A percentile compares a stretch with the other conserved stretches of the same genome.
phyloP scores from a whole-genome alignment of 495 filamentous ascomycete genomes.

The Aspergillus asperescens region DNA sequence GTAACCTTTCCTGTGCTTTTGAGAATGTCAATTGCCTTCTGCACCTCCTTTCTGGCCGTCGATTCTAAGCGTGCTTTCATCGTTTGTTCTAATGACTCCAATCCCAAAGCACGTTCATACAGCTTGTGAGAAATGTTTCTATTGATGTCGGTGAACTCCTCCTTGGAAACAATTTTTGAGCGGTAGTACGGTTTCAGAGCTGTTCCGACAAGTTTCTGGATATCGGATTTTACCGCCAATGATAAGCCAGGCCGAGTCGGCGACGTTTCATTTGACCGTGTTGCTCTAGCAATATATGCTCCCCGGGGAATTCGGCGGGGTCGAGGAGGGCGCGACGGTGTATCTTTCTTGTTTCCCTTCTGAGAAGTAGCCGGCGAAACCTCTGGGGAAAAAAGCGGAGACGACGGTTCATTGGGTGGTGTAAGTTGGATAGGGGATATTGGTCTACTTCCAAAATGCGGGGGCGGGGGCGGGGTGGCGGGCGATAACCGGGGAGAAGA shows the following conservation, averaged over 20 bases:
- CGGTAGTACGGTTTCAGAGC: constrained; percentile 74
- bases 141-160: constrained; percentile 86
- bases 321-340: constrained; percentile 11
- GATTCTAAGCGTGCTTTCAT: constrained; percentile 60
- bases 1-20: constrained; percentile 25
- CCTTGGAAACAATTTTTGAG: constrained; percentile 61
- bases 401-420: constrained; percentile 57
- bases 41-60: constrained; percentile 69
- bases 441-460: constrained; percentile 53
- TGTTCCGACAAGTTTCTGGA: constrained; percentile 73
- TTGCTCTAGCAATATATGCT: constrained; percentile 19
- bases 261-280: constrained; percentile 51
- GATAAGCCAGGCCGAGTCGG: constrained; percentile 55
- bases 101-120: constrained; percentile 72
- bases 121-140: constrained; percentile 73
- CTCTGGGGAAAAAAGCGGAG: constrained; percentile 52
- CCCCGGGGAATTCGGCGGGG: constrained; percentile 35
- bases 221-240: constrained; percentile 67
- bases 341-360: constrained; percentile 14
- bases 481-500: constrained; percentile 67
- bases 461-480: constrained; percentile 67
- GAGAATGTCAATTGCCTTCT: constrained; percentile 50
- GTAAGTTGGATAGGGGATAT: constrained; percentile 66
- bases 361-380: constrained; percentile 32
- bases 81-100: constrained; percentile 50